These are phyloP conservation scores for Aspergillus novofumigatus DNA, from an alignment of 2,329 filamentous ascomycete species.

Conservation along the genomic window DNA sequence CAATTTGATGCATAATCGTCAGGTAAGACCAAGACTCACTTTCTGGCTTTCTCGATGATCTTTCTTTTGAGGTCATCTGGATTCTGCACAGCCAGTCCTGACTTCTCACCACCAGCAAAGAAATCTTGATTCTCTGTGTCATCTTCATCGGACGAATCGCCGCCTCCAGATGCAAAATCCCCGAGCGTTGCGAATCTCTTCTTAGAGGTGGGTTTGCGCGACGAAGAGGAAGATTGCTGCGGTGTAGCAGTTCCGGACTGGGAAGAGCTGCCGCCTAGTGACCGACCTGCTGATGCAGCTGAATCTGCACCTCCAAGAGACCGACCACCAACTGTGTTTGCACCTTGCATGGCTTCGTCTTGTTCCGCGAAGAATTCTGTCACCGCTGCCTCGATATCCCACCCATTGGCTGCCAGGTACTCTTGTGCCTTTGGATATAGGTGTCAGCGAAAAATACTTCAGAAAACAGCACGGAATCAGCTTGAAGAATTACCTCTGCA, in stretches of 20 bases:
- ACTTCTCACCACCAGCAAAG: conserved; percentile 64
- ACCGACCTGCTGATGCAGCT: conserved; percentile 24
- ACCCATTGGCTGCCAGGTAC: conserved; percentile 61
- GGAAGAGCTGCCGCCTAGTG: conserved; percentile 29
- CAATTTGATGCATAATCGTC: background rate
- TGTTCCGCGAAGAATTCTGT: conserved; percentile 57
- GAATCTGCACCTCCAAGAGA: conserved; percentile 21
- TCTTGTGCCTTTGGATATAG: conserved; percentile 54
- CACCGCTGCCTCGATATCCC: conserved; percentile 62
- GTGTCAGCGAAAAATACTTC: background rate
- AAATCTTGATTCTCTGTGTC: conserved; percentile 53
- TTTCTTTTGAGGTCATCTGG: conserved; percentile 53
- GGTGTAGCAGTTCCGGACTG: conserved; percentile 27
- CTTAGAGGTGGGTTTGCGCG: conserved; percentile 27
- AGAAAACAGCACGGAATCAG: background rate
- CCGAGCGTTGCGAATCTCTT: conserved; percentile 48
- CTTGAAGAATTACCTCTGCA: conserved; percentile 42
- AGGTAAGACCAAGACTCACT: conserved; percentile 12
- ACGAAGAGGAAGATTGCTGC: conserved; percentile 24
- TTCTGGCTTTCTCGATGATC: conserved; percentile 46
- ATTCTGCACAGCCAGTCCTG: conserved; percentile 63
- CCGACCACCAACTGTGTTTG: conserved; percentile 22
- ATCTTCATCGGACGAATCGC: conserved; percentile 46
- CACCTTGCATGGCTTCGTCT: conserved; percentile 35
- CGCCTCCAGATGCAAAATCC: conserved; percentile 40